Conservation (phyloP, 257 asterid genomes). For the Paraleonurus japonicus region DNA sequence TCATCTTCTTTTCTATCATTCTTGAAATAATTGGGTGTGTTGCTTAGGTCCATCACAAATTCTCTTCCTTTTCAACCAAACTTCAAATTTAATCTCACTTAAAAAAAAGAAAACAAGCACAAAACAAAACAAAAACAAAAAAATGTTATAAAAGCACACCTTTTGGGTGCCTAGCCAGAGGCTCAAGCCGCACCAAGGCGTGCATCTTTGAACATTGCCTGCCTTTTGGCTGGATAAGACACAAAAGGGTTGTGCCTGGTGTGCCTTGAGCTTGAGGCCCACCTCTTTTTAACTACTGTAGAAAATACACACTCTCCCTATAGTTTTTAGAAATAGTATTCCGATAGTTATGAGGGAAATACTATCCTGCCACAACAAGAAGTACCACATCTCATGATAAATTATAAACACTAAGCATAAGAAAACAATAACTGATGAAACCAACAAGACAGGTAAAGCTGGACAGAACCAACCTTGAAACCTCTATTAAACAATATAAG, state of each 20-base stretch:
- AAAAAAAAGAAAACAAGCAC: background rate
- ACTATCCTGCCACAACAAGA: background rate
- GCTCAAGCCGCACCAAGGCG: background rate
- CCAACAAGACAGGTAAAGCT: background rate
- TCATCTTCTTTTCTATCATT: background rate
- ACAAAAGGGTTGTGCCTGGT: background rate
- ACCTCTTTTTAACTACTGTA: background rate
- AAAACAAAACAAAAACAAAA: background rate
- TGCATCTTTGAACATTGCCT: background rate
- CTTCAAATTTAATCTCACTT: background rate
- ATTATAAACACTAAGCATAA: background rate
- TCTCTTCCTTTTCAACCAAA: background rate
- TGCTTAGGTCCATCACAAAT: background rate
- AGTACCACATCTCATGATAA: background rate
- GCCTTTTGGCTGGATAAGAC: background rate
- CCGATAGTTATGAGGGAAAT: background rate
- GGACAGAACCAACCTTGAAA: slow-evolving; percentile 9
- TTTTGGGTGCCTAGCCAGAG: background rate
- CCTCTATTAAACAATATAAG: background rate
- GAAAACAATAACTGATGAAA: background rate
- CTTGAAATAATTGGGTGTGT: background rate
- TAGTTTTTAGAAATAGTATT: background rate
- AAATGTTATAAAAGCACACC: background rate
- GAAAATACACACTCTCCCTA: background rate
- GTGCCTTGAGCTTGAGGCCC: background rate